Evolutionary conservation across 352 stramenopile genomes (phyloP).

Genomic region (Globisporangium nunn): DNA sequence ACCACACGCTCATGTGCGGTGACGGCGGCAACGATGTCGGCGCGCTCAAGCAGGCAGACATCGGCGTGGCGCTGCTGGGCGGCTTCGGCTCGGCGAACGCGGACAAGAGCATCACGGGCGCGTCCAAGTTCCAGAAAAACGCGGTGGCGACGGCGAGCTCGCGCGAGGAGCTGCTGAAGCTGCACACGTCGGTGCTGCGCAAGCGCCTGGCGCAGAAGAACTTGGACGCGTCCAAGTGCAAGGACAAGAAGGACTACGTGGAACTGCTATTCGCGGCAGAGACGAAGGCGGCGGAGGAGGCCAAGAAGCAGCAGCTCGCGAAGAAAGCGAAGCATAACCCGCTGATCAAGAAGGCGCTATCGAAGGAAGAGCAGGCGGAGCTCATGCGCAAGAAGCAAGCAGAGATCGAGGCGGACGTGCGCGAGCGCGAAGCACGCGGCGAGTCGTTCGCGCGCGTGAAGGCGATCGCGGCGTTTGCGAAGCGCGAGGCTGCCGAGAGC

Average conservation of each 20-base stretch:
- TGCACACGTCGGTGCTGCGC: constrained; percentile 79
- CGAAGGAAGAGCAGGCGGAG: constrained; percentile 78
- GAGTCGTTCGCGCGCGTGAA: constrained; percentile 86
- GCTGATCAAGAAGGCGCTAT: constrained; percentile 43
- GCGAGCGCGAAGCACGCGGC: constrained; percentile 62
- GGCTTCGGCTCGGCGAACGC: constrained; percentile 82
- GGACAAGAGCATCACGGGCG: constrained; percentile 80
- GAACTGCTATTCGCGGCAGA: constrained; percentile 65
- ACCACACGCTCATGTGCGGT: constrained; percentile 96
- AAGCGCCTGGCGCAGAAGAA: constrained; percentile 68
- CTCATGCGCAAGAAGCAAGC: constrained; percentile 79
- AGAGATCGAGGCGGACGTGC: constrained; percentile 76
- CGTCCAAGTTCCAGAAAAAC: constrained; percentile 70
- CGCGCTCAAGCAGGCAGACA: constrained; percentile 90
- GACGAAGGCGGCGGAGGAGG: constrained; percentile 44
- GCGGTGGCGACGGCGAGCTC: constrained; percentile 33
- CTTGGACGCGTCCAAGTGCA: constrained; percentile 56
- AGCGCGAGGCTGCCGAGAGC: constrained; percentile 68
- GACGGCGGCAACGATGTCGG: constrained; percentile 98
- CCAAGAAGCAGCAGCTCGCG: constrained; percentile 47
- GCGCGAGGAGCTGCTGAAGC: constrained; percentile 78
- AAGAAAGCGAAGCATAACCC: constrained; percentile 38
- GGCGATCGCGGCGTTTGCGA: constrained; percentile 79
- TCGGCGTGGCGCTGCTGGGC: constrained; percentile 76
- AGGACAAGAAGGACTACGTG: constrained; percentile 79